Conservation (phyloP, 768 basidiomycete genomes). For the Pulveroboletus ravenelii region DNA sequence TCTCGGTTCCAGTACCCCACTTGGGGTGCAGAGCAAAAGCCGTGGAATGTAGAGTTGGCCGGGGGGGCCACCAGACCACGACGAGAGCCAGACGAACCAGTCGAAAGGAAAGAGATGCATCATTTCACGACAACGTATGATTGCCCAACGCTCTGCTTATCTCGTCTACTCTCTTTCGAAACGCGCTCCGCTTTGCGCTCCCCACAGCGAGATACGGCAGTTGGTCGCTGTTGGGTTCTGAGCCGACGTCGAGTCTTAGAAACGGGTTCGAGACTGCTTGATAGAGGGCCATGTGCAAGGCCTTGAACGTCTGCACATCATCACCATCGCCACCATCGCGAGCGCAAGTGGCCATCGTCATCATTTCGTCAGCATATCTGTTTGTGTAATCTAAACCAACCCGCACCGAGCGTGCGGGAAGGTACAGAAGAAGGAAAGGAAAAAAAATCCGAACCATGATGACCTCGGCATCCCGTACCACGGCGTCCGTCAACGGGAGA, state of each 20-base stretch:
- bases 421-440: no score
- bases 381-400: background rate
- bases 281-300: constrained; percentile 85
- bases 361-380: no score
- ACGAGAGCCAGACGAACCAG: constrained; percentile 23
- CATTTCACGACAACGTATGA: constrained; percentile 21
- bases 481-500: constrained; percentile 72
- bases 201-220: constrained; percentile 55
- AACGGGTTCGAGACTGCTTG: constrained; percentile 83
- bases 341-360: no score
- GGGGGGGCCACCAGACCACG: constrained; percentile 24
- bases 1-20: constrained; percentile 47
- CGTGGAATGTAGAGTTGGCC: constrained; percentile 22
- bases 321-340: background rate
- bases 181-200: constrained; percentile 61
- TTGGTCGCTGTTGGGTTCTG: constrained; percentile 48
- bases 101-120: background rate
- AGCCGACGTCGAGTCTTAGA: constrained; percentile 54
- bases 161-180: constrained; percentile 70
- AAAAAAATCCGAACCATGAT: constrained; percentile 48
- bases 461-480: constrained; percentile 78
- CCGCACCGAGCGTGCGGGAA: background rate
- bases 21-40: constrained; percentile 9
- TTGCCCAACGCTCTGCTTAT: constrained; percentile 59
- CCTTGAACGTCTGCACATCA: constrained; percentile 71